phyloP scores from a whole-genome alignment of 352 stramenopile genomes.

The Globisporangium apiculatum region DNA sequence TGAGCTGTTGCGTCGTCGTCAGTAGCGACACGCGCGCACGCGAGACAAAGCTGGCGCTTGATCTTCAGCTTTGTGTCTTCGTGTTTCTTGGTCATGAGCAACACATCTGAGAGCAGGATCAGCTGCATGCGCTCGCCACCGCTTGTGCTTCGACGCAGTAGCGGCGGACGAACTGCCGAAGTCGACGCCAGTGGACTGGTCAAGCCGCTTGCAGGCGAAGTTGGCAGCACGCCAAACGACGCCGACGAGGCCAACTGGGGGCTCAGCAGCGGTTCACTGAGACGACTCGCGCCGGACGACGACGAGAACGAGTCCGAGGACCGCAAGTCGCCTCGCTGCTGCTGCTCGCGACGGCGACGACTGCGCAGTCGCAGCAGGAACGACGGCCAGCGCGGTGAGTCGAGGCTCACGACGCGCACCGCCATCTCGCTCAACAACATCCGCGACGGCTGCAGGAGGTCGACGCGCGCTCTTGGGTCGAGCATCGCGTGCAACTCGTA shows the following conservation, averaged over 20 bases:
- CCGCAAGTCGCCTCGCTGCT: not conserved
- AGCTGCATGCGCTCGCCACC: constrained; percentile 36
- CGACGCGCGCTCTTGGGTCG: constrained; percentile 24
- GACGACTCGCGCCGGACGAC: not conserved
- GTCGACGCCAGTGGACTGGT: not conserved
- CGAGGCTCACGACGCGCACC: constrained; percentile 25
- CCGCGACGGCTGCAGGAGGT: constrained; percentile 42
- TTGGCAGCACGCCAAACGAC: not conserved
- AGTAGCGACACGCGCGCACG: constrained; percentile 28
- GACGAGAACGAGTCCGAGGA: not conserved
- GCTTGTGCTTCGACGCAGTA: constrained; percentile 17
- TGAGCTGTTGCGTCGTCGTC: not conserved
- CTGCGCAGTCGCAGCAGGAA: constrained; percentile 14
- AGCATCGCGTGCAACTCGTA: constrained; percentile 29
- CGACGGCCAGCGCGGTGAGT: constrained; percentile 18
- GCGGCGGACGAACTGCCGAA: not conserved
- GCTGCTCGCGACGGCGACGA: constrained; percentile 5
- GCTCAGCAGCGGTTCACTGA: constrained; percentile 2
- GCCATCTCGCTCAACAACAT: constrained; percentile 35
- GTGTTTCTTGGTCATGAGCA: constrained; percentile 51
- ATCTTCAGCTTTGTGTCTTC: constrained; percentile 47
- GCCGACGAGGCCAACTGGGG: not conserved
- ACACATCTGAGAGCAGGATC: constrained; percentile 56
- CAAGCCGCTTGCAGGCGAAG: not conserved
- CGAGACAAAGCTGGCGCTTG: constrained; percentile 51